Evolutionary conservation across 108 stramenopile genomes (phyloP).

Genomic region (Licmophora abbreviata): DNA sequence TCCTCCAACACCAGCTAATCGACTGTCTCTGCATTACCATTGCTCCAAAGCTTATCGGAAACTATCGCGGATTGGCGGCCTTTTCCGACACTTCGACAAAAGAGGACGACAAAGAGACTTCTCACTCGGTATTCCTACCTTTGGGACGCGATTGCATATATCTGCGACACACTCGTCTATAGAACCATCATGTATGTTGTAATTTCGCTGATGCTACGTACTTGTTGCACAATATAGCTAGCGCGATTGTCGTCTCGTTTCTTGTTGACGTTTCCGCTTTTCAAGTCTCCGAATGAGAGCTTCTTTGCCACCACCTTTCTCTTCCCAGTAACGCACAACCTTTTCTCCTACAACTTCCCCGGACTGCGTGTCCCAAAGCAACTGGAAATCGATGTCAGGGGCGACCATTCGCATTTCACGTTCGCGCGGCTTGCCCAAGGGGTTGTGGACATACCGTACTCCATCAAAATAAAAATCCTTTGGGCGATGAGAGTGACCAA

Average conservation of each 20-base stretch:
- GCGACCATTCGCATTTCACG: conserved; percentile 40
- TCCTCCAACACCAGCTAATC: conserved; percentile 20
- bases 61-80: conserved; percentile 24
- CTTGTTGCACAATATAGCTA: too few relatives aligned
- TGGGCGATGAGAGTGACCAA: conserved; percentile 62
- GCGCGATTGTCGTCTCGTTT: too few relatives aligned
- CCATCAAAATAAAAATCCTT: conserved; percentile 50
- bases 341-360: conserved; percentile 13
- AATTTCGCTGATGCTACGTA: too few relatives aligned
- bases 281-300: too few relatives aligned
- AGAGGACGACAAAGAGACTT: neutral
- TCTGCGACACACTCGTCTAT: too few relatives aligned
- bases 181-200: too few relatives aligned
- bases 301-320: conserved; percentile 47
- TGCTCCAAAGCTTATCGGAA: conserved; percentile 49
- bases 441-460: conserved; percentile 56
- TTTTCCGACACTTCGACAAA: conserved; percentile 5
- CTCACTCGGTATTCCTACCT: too few relatives aligned
- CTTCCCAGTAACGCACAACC: conserved; percentile 55
- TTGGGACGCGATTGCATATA: too few relatives aligned
- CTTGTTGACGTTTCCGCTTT: too few relatives aligned
- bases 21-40: conserved; percentile 70
- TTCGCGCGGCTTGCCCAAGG: conserved; percentile 51
- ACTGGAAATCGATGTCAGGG: conserved; percentile 35
- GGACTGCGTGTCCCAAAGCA: conserved; percentile 26